Percentiles rank a stretch among this genome's conserved stretches.
Evolutionary conservation across 306 rosid species (phyloP).

Genomic region (Castanea crenata): DNA sequence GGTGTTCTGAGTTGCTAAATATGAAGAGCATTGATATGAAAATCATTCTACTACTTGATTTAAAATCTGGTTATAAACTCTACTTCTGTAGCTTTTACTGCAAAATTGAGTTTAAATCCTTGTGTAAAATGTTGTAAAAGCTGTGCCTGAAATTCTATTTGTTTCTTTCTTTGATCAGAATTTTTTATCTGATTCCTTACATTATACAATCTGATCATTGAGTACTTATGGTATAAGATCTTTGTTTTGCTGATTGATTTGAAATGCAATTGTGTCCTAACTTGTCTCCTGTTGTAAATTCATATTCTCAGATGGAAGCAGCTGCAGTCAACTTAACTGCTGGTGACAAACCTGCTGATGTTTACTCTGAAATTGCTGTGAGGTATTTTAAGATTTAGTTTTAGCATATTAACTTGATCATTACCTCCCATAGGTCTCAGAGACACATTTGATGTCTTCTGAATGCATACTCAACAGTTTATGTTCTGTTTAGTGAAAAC

Average conservation of each 20-base stretch:
- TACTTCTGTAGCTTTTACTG: not conserved
- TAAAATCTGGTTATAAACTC: not conserved
- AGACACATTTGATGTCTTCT: not conserved
- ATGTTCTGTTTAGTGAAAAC: not conserved
- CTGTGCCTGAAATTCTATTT: not conserved
- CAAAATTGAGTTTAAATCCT: not conserved
- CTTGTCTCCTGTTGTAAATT: slow-evolving; percentile 22
- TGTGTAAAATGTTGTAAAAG: not conserved
- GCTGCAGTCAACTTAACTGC: slow-evolving; percentile 85
- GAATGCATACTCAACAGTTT: not conserved
- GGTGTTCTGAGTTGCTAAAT: not conserved
- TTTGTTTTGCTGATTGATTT: slow-evolving; percentile 16
- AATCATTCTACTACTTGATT: not conserved
- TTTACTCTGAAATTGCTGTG: slow-evolving; percentile 79
- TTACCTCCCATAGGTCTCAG: not conserved
- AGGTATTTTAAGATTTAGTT: slow-evolving; percentile 40
- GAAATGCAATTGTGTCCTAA: slow-evolving; percentile 15
- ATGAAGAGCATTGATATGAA: not conserved
- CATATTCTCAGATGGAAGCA: slow-evolving; percentile 66
- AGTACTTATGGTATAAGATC: not conserved
- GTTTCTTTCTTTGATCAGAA: not conserved
- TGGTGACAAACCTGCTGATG: slow-evolving; percentile 80
- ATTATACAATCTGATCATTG: not conserved
- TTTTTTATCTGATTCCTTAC: not conserved
- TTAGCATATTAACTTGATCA: slow-evolving; percentile 1